Base-by-base conservation (phyloP, 208 protist species). In the Trypanosomatidae sp. region DNA sequence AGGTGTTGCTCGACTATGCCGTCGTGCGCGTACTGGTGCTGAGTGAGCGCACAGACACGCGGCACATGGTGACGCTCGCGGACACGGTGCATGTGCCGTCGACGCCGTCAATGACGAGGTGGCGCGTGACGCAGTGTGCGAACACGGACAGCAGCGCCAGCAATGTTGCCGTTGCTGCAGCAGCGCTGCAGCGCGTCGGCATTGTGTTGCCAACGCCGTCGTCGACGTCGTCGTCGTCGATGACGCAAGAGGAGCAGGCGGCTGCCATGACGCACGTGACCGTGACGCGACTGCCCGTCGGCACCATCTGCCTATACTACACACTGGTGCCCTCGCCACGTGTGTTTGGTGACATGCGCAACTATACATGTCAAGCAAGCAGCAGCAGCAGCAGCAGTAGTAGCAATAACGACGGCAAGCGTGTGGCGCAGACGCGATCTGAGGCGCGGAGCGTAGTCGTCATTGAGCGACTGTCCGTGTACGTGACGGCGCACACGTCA, bases 391-490 rank as follows among this genome's bases (percentile, higher is more conserved):
- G n/a, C n/a, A n/a, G n/a, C n/a, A n/a, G n/a, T n/a, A n/a, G n/a
- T n/a, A n/a, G n/a, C n/a, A n/a, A n/a, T n/a, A n/a, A n/a, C n/a
- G n/a, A n/a, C n/a, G n/a, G n/a, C n/a, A n/a, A n/a, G n/a, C n/a
- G n/a, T n/a, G n/a, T n/a, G n/a, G n/a, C n/a, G n/a, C n/a, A n/a
- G n/a, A n/a, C n/a, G n/a, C n/a, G n/a, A n/a, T n/a, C n/a, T n/a
- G n/a, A n/a, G n/a, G n/a, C n/a, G n/a, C n/a, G n/a, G n/a, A n/a
- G n/a, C n/a, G n/a, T n/a, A n/a, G 55, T 75, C 27, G 51, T 66
- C 38, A 65, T 93, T 32, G 76, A 93, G 61, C 84, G 84, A 0
- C 74, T 93, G 11, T 78, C 79, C 0, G 79, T 79, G 7, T 88
- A 70, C 55, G 43, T 93, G 4, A 68, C 72, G 8, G 74, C 65